These are phyloP conservation scores for Mucor velutinosus DNA, from an alignment of 371 early-diverging fungal genomes.

Conservation along the genomic window DNA sequence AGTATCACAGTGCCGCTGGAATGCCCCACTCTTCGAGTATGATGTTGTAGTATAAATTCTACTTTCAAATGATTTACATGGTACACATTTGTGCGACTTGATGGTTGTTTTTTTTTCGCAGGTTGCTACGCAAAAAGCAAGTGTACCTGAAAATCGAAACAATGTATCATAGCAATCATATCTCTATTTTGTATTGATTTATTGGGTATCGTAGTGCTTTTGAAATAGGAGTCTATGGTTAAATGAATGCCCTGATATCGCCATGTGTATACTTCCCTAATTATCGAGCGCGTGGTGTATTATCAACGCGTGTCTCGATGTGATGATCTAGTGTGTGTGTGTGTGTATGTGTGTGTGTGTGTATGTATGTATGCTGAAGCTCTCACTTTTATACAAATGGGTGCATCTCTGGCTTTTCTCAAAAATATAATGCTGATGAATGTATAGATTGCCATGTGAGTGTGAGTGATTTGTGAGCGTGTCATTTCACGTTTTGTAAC, in stretches of 20 bases:
- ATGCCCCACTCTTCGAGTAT: no score
- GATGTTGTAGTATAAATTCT: no score
- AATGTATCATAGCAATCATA: background rate
- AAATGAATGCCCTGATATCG: no score
- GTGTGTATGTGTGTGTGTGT: no score
- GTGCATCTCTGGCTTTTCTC: no score
- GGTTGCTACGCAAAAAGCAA: background rate
- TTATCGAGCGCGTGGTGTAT: background rate
- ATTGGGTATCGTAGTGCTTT: no score
- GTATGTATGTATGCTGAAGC: no score
- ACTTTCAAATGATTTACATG: background rate
- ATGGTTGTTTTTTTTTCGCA: background rate
- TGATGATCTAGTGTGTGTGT: background rate
- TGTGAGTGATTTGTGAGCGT: background rate
- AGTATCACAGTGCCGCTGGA: background rate
- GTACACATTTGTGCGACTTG: background rate
- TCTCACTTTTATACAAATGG: no score
- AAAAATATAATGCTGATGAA: background rate
- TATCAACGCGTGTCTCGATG: background rate
- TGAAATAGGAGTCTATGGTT: no score
- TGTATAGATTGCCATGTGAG: background rate
- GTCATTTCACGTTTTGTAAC: background rate
- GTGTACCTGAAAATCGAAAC: background rate
- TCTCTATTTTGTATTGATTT: no score
- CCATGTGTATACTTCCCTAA: background rate